Base-by-base conservation (phyloP, 805 yeast species). In the Saturnispora galanensis region DNA sequence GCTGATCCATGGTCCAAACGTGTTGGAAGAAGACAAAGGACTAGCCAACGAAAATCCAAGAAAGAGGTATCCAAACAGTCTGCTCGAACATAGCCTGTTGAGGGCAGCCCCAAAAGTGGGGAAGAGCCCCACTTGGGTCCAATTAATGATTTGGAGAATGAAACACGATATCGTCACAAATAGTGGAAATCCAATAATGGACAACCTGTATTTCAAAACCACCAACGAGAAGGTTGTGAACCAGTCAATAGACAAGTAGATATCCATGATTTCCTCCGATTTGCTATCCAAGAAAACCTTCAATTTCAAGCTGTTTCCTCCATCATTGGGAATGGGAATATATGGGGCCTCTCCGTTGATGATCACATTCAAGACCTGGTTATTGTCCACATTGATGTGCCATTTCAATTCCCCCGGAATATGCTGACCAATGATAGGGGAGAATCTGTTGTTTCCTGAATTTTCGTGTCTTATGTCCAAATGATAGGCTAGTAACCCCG, bases 181-280 rank as follows among this genome's bases (percentile, higher is more conserved):
- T 1, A 81, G 67, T 3, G 95, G 88, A 44, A 84, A 71, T 1
- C 88, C 71, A 4, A 84, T 81, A 35, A 83, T 65, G 1, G 84
- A 77, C 11, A 90, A 70, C 55, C 98, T 71, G 60, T 84, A 90
- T 45, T 95, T 69, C 52, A 88, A 67, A 4, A 84, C 81, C 39
- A 89, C 62, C 50, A 83, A 69, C 46, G 79, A 81, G 47, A 89
- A 61, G 33, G 90, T 81, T 29, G 71, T 68, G 38, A 73, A 52
- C 57, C 77, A 60, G 58, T 84, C 82, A 12, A 84, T 65, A 7
- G 67, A 56, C 31, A 74, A 42, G 16, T 59, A 59, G 11, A 75
- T 58, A 45, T 68, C 73, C 53, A 71, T 53, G 10, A 65, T 57
- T 31, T 53, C 54, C 35, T 56, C 64, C 2, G 64, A 57, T 13